phyloP scores from a whole-genome alignment of 2,329 filamentous ascomycete genomes.

The Fusarium nodosum region DNA sequence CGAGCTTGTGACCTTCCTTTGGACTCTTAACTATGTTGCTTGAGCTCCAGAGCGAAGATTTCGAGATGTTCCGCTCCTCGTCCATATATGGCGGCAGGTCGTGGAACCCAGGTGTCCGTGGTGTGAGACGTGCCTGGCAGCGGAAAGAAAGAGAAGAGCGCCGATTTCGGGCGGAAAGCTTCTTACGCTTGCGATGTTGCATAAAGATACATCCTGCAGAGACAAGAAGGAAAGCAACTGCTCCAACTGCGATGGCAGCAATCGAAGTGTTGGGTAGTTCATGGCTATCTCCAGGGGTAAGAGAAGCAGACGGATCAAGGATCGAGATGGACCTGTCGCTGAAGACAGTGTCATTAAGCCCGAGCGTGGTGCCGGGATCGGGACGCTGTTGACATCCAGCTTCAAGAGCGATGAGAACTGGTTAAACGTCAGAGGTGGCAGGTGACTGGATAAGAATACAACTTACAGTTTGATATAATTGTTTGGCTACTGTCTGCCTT shows the following conservation, averaged over 20 bases:
- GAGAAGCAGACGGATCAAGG: constrained; percentile 52
- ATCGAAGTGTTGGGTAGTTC: constrained; percentile 58
- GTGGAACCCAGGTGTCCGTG: constrained; percentile 40
- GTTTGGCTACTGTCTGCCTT: constrained; percentile 57
- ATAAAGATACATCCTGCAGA: constrained; percentile 59
- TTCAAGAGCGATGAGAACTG: constrained; percentile 65
- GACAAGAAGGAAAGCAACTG: constrained; percentile 55
- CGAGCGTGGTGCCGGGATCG: constrained; percentile 53
- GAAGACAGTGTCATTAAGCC: constrained; percentile 63
- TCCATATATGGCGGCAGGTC: constrained; percentile 32
- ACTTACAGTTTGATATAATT: constrained; percentile 66
- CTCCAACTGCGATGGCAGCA: constrained; percentile 60
- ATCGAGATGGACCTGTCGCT: constrained; percentile 52
- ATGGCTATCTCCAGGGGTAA: constrained; percentile 22
- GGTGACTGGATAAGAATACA: neutral
- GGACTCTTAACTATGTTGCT: constrained; percentile 12
- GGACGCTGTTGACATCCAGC: constrained; percentile 66
- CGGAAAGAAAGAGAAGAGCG: constrained; percentile 65
- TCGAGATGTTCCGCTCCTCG: constrained; percentile 40
- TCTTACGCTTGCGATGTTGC: constrained; percentile 61
- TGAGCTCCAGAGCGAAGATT: constrained; percentile 28
- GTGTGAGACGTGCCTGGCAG: constrained; percentile 60
- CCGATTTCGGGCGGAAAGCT: constrained; percentile 43
- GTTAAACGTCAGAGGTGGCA: constrained; percentile 8
- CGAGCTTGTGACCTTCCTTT: constrained; percentile 26